phyloP scores from a whole-genome alignment of 1,284 basidiomycete genomes.

The Rugosomyces carneus region DNA sequence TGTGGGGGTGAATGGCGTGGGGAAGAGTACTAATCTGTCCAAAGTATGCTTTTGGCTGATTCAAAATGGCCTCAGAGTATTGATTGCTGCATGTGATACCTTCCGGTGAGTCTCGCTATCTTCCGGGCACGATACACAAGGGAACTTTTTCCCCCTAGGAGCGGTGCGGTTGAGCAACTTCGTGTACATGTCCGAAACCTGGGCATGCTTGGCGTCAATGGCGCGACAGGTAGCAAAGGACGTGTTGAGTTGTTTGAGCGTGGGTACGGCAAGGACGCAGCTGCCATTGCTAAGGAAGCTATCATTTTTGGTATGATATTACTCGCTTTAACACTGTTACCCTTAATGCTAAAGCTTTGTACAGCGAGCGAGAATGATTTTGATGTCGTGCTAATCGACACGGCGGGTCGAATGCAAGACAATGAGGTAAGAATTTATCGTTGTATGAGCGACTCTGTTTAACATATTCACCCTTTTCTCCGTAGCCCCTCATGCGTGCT shows the following conservation, averaged over 20 bases:
- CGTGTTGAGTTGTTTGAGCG: slow-evolving; percentile 91
- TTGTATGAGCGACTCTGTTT: slow-evolving; percentile 6
- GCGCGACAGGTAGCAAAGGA: slow-evolving; percentile 62
- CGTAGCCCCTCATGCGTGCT: slow-evolving; percentile 90
- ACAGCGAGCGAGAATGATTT: slow-evolving; percentile 81
- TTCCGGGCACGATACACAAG: not conserved
- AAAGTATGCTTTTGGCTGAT: slow-evolving; percentile 99
- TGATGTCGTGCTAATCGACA: slow-evolving; percentile 94
- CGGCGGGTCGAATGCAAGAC: slow-evolving; percentile 98
- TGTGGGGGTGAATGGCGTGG: slow-evolving; percentile 99
- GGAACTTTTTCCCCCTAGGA: slow-evolving; percentile 37
- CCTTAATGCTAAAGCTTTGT: not conserved
- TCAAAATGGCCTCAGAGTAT: slow-evolving; percentile 88
- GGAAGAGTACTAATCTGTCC: slow-evolving; percentile 96
- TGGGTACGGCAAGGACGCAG: slow-evolving; percentile 98
- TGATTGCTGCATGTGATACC: slow-evolving; percentile 98
- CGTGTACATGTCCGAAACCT: slow-evolving; percentile 95
- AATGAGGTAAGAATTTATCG: slow-evolving; percentile 64
- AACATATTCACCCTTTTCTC: not conserved
- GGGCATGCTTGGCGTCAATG: slow-evolving; percentile 76
- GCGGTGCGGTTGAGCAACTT: slow-evolving; percentile 96
- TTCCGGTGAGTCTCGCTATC: slow-evolving; percentile 54
- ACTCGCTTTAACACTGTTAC: not conserved
- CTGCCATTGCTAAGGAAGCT: slow-evolving; percentile 94
- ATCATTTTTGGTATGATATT: slow-evolving; percentile 68